Evolutionary conservation across 2,329 filamentous ascomycete species (phyloP).

Genomic region (Alternaria sp.): DNA sequence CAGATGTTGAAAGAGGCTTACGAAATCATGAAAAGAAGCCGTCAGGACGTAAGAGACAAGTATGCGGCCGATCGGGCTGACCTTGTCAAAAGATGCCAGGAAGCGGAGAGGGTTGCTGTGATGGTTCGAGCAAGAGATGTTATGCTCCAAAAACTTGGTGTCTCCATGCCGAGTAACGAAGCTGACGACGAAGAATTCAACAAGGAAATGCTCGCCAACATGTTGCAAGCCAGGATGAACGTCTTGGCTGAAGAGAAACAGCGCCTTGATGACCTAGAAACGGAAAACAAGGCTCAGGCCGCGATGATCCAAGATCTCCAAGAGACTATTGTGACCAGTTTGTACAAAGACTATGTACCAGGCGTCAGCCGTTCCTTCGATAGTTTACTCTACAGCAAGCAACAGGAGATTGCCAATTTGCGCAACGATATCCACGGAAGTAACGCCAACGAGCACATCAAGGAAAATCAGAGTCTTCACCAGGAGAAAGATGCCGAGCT

Average conservation of each 20-base stretch:
- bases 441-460: neutral
- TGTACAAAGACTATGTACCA: neutral
- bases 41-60: neutral
- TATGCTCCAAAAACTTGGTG: constrained; percentile 6
- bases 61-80: neutral
- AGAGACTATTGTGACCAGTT: neutral
- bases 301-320: constrained; percentile 1
- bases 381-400: neutral
- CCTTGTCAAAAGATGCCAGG: neutral
- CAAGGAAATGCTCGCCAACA: neutral
- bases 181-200: neutral
- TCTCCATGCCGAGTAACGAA: neutral
- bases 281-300: neutral
- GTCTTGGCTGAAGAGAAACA: neutral
- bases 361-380: neutral
- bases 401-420: neutral
- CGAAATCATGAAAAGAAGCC: neutral
- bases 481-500: constrained; percentile 9
- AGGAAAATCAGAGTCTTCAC: neutral
- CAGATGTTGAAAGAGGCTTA: neutral
- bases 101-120: neutral
- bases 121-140: neutral
- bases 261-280: neutral
- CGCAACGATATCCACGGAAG: neutral
- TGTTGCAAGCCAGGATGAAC: neutral